Evolutionary conservation across 1,284 basidiomycete species (phyloP), one percentile per base, ranked within the genome.

Genomic region (Pseudozyma flocculosa): DNA sequence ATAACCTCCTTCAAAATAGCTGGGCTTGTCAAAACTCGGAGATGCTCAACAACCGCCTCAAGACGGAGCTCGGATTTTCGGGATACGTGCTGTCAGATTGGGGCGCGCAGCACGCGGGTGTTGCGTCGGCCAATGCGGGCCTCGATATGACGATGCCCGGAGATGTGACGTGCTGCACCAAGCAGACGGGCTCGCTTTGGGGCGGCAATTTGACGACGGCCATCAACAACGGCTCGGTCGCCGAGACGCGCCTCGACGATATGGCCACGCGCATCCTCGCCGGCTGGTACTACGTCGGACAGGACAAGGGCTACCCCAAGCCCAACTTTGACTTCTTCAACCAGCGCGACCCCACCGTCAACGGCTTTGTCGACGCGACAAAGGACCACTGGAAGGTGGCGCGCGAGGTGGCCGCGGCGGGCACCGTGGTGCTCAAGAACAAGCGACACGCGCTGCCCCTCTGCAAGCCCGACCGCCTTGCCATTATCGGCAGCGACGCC

Each of bases 391-490:
- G 81, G 73, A 80, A 83, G 68, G 61, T 68, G 30, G 86, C 90
- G 11, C 83, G 88, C 26, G 82, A 87, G 72, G 85, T 92, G 29
- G 89, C 87, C n/a, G 83, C 83, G 0, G 85, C 87, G 0, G 86
- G 85, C 0, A 86, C 85, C 1, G 85, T 90, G 8, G 79, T 92
- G 22, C 81, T 90, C 45, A 90, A 90, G 80, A 90, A 90, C 75
- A 44, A 37, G n/a, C 47, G 59, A 37, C 19, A 54, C 14, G 49
- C 70, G 11, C 54, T 72, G 13, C 70, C 70, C 5, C 60, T 71
- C 40, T 43, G 45, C 24, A 61, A 63, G 45, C 65, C 68, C 1
- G 45, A 50, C 40, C 68, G 60, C 40, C 49, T 73, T 43, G 65
- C 68, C 4, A 47, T 73, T 5, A 57, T 75, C 32, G 73, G 73